A percentile compares a stretch with the other conserved stretches of the same genome.
These are phyloP conservation scores for Phialemonium atrogriseum DNA, from an alignment of 2,329 filamentous ascomycete species.

Conservation along the genomic window DNA sequence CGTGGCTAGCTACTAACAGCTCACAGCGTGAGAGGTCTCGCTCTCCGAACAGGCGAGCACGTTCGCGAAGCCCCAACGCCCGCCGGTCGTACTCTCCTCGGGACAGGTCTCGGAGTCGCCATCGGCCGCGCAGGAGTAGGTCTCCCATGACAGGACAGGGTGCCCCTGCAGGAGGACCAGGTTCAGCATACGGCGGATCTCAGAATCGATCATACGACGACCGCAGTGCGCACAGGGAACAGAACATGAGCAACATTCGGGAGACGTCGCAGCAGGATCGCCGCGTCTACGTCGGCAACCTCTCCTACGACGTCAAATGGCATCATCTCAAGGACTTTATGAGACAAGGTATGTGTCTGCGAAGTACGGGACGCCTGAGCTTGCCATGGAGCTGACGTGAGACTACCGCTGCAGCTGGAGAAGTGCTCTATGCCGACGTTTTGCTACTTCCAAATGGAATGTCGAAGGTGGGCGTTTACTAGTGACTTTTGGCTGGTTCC, in stretches of 20 bases:
- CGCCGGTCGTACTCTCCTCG: slow-evolving; percentile 74
- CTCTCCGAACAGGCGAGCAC: slow-evolving; percentile 61
- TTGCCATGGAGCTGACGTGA: slow-evolving; percentile 26
- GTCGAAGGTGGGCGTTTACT: slow-evolving; percentile 99
- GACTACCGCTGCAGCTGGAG: slow-evolving; percentile 62
- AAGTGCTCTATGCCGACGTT: slow-evolving; percentile 99
- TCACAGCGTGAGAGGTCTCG: slow-evolving; percentile 74
- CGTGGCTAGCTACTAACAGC: slow-evolving; percentile 20
- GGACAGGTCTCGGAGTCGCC: slow-evolving; percentile 65
- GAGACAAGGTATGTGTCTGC: slow-evolving; percentile 76
- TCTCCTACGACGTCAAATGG: slow-evolving; percentile 99
- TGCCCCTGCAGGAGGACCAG: slow-evolving; percentile 61
- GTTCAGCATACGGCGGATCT: slow-evolving; percentile 55
- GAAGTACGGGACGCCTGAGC: not conserved
- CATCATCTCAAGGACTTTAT: slow-evolving; percentile 99
- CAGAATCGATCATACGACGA: slow-evolving; percentile 77
- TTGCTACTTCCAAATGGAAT: slow-evolving; percentile 99
- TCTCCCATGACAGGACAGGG: slow-evolving; percentile 79
- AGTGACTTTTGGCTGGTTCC: slow-evolving; percentile 81
- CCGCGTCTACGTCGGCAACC: slow-evolving; percentile 97
- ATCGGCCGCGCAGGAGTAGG: slow-evolving; percentile 71
- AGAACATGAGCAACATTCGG: slow-evolving; percentile 91
- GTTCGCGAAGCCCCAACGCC: slow-evolving; percentile 72
- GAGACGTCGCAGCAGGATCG: slow-evolving; percentile 97
- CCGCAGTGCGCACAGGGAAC: slow-evolving; percentile 73